Conservation (phyloP, 225 moss, liverwort and hornwort genomes). For the Physcomitrium patens region DNA sequence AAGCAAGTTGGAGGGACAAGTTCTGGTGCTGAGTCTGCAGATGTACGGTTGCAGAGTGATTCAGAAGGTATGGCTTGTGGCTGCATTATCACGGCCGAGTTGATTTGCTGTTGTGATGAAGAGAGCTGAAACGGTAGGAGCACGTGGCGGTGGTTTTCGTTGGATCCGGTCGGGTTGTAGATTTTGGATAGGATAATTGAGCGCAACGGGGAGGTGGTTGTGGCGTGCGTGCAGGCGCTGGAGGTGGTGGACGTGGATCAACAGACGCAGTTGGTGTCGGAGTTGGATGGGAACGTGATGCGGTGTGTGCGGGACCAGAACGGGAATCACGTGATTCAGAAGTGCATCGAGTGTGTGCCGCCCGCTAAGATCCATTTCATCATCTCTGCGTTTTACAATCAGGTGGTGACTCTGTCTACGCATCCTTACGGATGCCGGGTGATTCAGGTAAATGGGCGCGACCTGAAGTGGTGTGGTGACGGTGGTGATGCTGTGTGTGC, state of each 20-base stretch:
- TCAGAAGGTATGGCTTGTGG: slow-evolving; percentile 53
- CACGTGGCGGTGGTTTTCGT: no score
- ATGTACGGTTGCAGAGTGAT: slow-evolving; percentile 83
- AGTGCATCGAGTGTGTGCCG: slow-evolving; percentile 76
- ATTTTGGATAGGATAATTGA: no score
- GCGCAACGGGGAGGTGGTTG: no score
- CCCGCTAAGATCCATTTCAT: slow-evolving; percentile 78
- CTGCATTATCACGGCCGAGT: background rate
- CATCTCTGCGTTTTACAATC: slow-evolving; percentile 75
- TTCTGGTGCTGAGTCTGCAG: slow-evolving; percentile 66
- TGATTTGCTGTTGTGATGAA: background rate
- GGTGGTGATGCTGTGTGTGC: background rate
- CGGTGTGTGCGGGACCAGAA: slow-evolving; percentile 78
- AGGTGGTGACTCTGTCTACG: slow-evolving; percentile 63
- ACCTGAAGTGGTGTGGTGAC: background rate
- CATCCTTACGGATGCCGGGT: slow-evolving; percentile 34
- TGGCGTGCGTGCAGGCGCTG: slow-evolving; percentile 47
- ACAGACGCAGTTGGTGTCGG: slow-evolving; percentile 71
- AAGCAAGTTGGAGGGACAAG: slow-evolving; percentile 63
- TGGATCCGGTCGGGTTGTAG: no score
- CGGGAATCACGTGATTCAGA: slow-evolving; percentile 81
- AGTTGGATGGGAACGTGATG: slow-evolving; percentile 78
- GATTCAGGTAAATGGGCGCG: slow-evolving; percentile 57
- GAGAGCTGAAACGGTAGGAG: no score
- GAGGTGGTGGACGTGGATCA: slow-evolving; percentile 82